Evolutionary conservation across 306 rosid genomes (phyloP), one percentile per base, ranked within the genome.

Genomic region (Datisca glomerata): DNA sequence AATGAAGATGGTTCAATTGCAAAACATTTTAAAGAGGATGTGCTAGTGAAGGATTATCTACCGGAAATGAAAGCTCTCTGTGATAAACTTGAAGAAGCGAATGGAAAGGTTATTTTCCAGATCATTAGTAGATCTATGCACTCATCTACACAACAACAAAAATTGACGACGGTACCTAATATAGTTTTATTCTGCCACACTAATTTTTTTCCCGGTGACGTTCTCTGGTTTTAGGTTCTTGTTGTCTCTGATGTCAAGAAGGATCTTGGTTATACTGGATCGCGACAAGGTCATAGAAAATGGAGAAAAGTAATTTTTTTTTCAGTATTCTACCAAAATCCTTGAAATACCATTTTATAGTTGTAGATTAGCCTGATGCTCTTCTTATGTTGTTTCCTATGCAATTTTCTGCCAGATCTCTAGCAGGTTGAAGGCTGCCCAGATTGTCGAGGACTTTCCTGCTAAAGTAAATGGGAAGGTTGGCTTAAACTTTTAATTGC

Each of bases 391-490:
- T 41, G 14, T 49, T 60, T 28, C 41, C 37, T 23, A 21, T 38
- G 21, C 44, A 40, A 54, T 56, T 18, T 65, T 22, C 51, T 45
- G 23, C 55, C 64, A 89, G 97, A 61, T 89, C 45, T 59, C 28
- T 61, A 43, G 52, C 41, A 63, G 71, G 70, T 56, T 89, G 91
- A 71, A 65, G 72, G 76, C 65, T 32, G 72, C 72, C 43, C 21
- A 51, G 35, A 52, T 74, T 18, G 80, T 75, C 41, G 75, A 79
- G 69, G 72, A 62, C 65, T 89, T 89, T 77, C 76, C 74, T 10
- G 95, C 97, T 43, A 77, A 74, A 63, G 93, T 89, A 58, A 69
- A 89, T 45, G 80, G 68, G 43, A 89, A 83, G 93, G 96, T 79
- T 15, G 21, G 25, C 9, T 35, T 51, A 16, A 18, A 28, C 12